A percentile compares a stretch with the other conserved stretches of the same genome.
Conservation (phyloP, 371 early-diverging fungal genomes). For the Mucor plumbeus region DNA sequence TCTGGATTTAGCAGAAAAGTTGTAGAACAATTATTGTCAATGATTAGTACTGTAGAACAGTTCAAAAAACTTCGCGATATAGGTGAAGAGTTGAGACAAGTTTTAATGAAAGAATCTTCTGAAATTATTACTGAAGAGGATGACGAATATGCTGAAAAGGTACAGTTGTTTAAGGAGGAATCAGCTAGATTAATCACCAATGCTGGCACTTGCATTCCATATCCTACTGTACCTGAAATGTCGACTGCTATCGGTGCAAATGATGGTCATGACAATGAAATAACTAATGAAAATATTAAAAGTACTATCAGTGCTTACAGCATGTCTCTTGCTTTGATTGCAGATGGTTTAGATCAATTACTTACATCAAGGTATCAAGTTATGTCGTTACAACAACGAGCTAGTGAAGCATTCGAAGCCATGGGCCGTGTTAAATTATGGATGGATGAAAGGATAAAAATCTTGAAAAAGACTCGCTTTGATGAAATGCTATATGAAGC, state of each 20-base stretch:
- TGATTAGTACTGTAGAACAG: conserved; percentile 40
- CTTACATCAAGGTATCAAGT: conserved; percentile 41
- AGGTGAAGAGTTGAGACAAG: conserved; percentile 42
- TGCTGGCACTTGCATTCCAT: conserved; percentile 38
- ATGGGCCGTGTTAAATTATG: conserved; percentile 39
- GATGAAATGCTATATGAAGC: conserved; percentile 20
- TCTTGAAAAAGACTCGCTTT: conserved; percentile 27
- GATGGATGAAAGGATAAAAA: conserved; percentile 47
- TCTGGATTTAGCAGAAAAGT: conserved; percentile 48
- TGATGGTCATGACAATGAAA: conserved; percentile 35
- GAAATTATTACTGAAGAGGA: conserved; percentile 17
- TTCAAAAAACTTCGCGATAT: conserved; percentile 38
- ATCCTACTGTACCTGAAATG: conserved; percentile 45
- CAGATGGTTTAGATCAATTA: conserved; percentile 49
- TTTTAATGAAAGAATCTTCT: conserved; percentile 24
- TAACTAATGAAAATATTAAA: conserved; percentile 45
- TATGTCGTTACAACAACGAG: conserved; percentile 44
- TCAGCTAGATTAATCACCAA: conserved; percentile 46
- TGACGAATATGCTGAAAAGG: conserved; percentile 31
- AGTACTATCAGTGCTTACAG: conserved; percentile 43
- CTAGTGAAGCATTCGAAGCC: conserved; percentile 43
- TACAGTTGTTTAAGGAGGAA: conserved; percentile 42
- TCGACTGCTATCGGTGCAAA: conserved; percentile 44
- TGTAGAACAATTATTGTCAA: conserved; percentile 49
- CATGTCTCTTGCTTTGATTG: conserved; percentile 47